Evolutionary conservation across 768 basidiomycete genomes (phyloP), one percentile per base, ranked within the genome.

Genomic region (Leccinum olivaceopallidum): DNA sequence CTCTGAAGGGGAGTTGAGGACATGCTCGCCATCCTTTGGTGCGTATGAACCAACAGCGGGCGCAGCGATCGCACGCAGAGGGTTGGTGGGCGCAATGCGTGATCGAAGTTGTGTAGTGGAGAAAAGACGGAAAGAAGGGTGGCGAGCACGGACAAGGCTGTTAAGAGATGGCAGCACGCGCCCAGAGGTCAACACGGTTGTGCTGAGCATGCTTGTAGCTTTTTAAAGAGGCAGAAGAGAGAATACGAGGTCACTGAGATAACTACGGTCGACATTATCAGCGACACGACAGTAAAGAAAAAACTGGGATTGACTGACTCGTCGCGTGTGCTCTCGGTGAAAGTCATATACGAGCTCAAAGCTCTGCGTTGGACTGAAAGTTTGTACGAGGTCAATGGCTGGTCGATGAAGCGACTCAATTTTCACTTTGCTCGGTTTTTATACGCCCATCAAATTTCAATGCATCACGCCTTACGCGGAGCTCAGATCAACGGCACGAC

Each of bases 1-100:
- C 69, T 96, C 96, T 5, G 95, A 97, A 6, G 97, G 93, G 1
- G 95, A 95, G 73, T 88, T 95, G 72, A 97, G 85, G 62, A 92
- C 89, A 65, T 88, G 86, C 68, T 91, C 88, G 32, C 73, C 72
- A 52, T 87, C 83, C 64, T 87, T 85, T 51, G 83, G 83, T 30
- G 69, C 73, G 69, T 88, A 91, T 18, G 83, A 81, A 58, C 89
- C 89, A 16, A 92, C 89, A 5, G 88, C 89, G 49, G 89, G 88
- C 14, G 84, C 85, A 42, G 90, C 90, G 58, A 90, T 81, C 18
- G 90, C 89, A 62, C 82, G 82, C 60, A 84, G 73, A 60, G 81
- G 77, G 58, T 76, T 78, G 18, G 87, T 83, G 48, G 84, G 81
- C 6, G 74, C 69, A 51, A 81, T 76, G 2, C 63, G 63, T 7